phyloP scores from a whole-genome alignment of 257 asterid species.

The Scutellaria minor region DNA sequence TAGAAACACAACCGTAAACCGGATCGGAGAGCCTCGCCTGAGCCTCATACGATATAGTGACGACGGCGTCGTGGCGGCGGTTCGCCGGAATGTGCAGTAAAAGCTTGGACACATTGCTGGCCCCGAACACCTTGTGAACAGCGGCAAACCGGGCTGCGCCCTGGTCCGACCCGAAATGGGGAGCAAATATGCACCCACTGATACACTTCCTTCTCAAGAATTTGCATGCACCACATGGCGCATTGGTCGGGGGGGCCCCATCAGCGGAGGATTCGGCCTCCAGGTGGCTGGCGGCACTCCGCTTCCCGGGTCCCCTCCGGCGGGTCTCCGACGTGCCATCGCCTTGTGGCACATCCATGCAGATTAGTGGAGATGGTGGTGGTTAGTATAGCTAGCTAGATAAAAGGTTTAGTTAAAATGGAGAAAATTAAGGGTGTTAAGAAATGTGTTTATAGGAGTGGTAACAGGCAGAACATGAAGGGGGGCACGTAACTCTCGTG shows the following conservation, averaged over 20 bases:
- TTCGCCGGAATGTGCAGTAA: constrained; percentile 65
- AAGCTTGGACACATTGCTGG: constrained; percentile 86
- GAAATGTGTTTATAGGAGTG: constrained; percentile 48
- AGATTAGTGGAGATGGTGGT: neutral
- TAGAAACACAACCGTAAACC: constrained; percentile 84
- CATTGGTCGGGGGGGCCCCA: constrained; percentile 27
- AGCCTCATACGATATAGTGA: constrained; percentile 85
- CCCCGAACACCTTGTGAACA: constrained; percentile 91
- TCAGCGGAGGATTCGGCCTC: constrained; percentile 16
- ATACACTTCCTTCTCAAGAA: constrained; percentile 90
- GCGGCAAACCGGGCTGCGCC: constrained; percentile 93
- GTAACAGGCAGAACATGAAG: constrained; percentile 22
- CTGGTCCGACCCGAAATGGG: constrained; percentile 80
- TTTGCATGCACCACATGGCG: constrained; percentile 94
- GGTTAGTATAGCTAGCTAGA: neutral
- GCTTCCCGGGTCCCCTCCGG: constrained; percentile 47
- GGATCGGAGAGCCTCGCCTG: constrained; percentile 92
- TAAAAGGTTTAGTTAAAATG: constrained; percentile 21
- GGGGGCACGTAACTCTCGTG: constrained; percentile 82
- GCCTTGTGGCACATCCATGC: constrained; percentile 59
- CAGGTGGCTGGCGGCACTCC: constrained; percentile 19
- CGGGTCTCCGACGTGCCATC: constrained; percentile 42
- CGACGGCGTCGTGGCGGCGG: constrained; percentile 77
- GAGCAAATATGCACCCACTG: constrained; percentile 83
- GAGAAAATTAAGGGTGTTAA: constrained; percentile 29